phyloP scores from a whole-genome alignment of 768 basidiomycete genomes.

The Naganishia vishniacii region DNA sequence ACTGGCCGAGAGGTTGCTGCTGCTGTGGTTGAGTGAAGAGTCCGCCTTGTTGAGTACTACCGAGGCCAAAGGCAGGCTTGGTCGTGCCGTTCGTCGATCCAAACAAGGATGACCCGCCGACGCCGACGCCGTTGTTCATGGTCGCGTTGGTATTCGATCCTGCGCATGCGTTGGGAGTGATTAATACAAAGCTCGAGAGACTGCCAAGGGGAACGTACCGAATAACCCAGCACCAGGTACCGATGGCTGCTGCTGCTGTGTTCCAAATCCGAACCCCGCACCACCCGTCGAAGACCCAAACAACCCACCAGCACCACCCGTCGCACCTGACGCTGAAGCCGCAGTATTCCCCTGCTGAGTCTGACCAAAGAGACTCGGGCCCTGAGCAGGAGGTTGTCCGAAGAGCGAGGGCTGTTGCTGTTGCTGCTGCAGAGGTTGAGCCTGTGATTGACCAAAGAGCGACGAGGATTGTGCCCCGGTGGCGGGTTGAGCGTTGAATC shows the following conservation, averaged over 20 bases:
- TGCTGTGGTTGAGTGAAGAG: conserved; percentile 4
- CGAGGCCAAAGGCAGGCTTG: background rate
- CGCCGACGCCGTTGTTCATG: conserved; percentile 9
- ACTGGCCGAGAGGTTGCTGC: conserved; percentile 24
- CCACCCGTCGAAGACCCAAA: conserved; percentile 6
- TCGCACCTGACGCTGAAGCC: background rate
- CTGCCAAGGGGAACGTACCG: background rate
- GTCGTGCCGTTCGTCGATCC: conserved; percentile 9
- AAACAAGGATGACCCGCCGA: background rate
- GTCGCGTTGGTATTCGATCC: background rate
- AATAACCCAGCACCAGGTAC: conserved; percentile 11
- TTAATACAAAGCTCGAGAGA: background rate
- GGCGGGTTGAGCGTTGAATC: background rate
- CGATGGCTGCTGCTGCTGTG: conserved; percentile 23
- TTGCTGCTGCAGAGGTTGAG: background rate
- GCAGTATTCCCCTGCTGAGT: background rate
- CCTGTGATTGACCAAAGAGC: conserved; percentile 2
- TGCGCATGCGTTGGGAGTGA: background rate
- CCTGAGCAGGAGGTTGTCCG: background rate
- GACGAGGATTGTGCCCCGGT: background rate
- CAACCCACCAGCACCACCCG: background rate
- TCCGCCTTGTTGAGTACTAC: background rate
- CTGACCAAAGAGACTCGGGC: background rate
- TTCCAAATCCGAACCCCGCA: conserved; percentile 7
- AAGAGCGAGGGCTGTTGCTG: background rate